phyloP scores from a whole-genome alignment of 2,329 filamentous ascomycete species.

The Fusarium sp. region DNA sequence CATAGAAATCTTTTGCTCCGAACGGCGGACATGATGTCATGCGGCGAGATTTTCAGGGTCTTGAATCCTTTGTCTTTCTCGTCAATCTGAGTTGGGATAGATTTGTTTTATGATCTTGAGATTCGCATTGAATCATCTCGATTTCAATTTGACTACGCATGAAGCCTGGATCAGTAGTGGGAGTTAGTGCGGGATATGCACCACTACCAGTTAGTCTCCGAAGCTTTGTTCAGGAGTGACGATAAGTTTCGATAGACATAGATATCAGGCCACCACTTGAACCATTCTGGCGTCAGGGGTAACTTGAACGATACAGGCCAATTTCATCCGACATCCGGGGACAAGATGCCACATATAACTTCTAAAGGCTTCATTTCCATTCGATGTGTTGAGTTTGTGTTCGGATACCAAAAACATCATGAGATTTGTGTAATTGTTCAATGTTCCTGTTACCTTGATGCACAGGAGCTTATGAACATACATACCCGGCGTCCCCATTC shows the following conservation, averaged over 20 bases:
- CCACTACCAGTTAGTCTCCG: constrained; percentile 1
- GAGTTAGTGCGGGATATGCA: not conserved
- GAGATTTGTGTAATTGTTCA: no score
- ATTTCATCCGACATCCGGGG: not conserved
- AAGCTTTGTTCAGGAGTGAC: not conserved
- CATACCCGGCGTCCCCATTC: no score
- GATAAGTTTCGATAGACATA: not conserved
- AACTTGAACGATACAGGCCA: not conserved
- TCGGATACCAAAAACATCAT: accelerated
- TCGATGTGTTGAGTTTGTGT: not conserved
- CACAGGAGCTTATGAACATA: not conserved
- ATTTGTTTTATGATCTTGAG: not conserved
- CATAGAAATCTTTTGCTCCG: not conserved
- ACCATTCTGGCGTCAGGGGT: not conserved
- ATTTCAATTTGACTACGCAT: not conserved
- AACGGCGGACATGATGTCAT: not conserved
- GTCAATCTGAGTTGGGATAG: not conserved
- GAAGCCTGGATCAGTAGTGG: not conserved
- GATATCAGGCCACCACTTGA: not conserved
- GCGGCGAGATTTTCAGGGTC: not conserved
- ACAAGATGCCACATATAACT: not conserved
- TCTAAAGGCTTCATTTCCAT: not conserved
- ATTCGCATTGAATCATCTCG: not conserved
- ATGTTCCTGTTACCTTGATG: no score
- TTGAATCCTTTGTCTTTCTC: not conserved